Base-by-base conservation (phyloP, 1,139 yeast species). In the Geotrichum aggregatum region DNA sequence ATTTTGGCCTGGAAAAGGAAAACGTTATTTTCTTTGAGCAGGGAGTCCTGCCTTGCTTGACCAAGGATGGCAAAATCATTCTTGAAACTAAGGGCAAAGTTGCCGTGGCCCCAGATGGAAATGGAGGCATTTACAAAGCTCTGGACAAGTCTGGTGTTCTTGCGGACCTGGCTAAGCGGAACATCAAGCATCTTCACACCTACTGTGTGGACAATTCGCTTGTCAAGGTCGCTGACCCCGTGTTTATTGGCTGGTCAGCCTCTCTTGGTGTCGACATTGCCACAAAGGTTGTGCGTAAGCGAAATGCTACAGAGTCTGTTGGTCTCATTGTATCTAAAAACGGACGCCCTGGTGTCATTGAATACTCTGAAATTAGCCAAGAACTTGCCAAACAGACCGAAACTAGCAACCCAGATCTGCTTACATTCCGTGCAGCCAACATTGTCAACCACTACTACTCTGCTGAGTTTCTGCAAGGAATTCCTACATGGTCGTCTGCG, bases 401-500 rank as follows among this genome's bases (percentile, higher is more conserved):
- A 11, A 61, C 71, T 3, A 72, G 75, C 8, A 51, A 59, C 11
- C 39, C 42, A 2, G 47, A 51, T 11, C 76, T 84, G 59, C 75
- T 94, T 56, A 80, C 79, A 60, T 78, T 88, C 64, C 78, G 98
- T 61, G 97, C 98, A 6, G 99, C 97, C 22, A 94, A 94, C 70
- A 94, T 94, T 59, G 99, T 92, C 55, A 94, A 94, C 67, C 98
- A 94, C 70, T 94, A 91, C 71, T 94, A 92, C 71, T 84, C 92
- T 4, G 87, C 87, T 47, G 83, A 78, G 26, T 78, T 89, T 63
- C 74, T 94, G 63, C 69, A 73, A 31, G 63, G 71, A 44, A 75
- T 89, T 54, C 84, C 87, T 6, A 64, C 73, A 44, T 91, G 97
- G 97, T 69, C 76, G 5, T 78, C 84, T 18, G 75, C 80, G 52